phyloP scores from a whole-genome alignment of 768 basidiomycete species.

The Hydnomerulius pinastri region DNA sequence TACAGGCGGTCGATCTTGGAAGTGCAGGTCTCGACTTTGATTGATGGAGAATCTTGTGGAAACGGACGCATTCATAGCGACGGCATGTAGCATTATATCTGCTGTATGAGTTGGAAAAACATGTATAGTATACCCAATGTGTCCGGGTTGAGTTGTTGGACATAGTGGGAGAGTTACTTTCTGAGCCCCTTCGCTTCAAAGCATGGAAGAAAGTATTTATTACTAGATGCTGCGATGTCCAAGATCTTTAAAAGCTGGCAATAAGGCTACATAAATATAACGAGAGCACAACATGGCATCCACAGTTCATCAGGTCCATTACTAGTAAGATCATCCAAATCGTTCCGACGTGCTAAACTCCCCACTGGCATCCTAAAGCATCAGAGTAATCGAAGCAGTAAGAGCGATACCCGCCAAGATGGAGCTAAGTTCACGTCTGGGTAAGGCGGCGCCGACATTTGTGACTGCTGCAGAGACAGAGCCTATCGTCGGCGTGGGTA shows the following conservation, averaged over 20 bases:
- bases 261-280: background rate
- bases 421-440: background rate
- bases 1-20: constrained; percentile 25
- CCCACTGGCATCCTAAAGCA: background rate
- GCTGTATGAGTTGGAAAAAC: no score
- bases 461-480: constrained; percentile 49
- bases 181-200: no score
- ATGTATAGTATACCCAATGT: no score
- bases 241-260: background rate
- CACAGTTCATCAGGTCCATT: background rate
- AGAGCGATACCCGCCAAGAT: background rate
- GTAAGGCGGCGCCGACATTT: constrained; percentile 6
- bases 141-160: no score
- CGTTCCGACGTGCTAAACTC: no score
- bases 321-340: background rate
- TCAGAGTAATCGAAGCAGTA: background rate
- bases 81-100: constrained; percentile 10
- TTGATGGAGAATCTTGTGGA: background rate
- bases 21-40: constrained; percentile 17
- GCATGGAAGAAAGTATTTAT: background rate
- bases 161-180: no score
- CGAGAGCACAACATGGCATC: background rate
- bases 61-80: background rate
- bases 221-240: background rate
- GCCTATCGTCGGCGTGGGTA: constrained; percentile 62